Evolutionary conservation across 164 flowering plant genomes (phyloP).

Genomic region (Tetracentron sinense): DNA sequence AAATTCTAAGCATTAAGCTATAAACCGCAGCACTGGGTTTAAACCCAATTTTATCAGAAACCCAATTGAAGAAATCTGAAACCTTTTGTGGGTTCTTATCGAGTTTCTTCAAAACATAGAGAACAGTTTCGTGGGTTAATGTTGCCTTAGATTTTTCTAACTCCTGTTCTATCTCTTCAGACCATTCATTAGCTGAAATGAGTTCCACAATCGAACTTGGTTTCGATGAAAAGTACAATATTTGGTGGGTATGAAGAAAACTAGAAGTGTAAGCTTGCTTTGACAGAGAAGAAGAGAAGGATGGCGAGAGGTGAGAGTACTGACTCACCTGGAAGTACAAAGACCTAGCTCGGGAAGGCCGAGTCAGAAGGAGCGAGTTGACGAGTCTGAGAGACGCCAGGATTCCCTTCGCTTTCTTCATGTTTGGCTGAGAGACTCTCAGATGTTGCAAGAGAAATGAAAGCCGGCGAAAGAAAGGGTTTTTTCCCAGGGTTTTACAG

Average conservation of each 20-base stretch:
- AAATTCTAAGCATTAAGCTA: conserved; percentile 52
- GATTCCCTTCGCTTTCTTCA: conserved; percentile 45
- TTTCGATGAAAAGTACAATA: conserved; percentile 38
- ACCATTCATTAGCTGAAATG: conserved; percentile 45
- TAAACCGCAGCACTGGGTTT: conserved; percentile 47
- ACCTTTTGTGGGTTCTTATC: conserved; percentile 50
- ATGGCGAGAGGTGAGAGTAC: conserved; percentile 20
- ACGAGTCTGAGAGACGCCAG: conserved; percentile 34
- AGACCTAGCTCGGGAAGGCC: too few species aligned
- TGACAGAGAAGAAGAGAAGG: conserved; percentile 8
- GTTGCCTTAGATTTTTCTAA: conserved; percentile 25
- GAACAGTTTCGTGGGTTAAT: conserved; percentile 50
- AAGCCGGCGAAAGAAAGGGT: not conserved
- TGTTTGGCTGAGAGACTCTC: not conserved
- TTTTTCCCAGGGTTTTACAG: conserved; percentile 17
- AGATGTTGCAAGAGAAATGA: not conserved
- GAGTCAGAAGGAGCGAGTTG: conserved; percentile 31
- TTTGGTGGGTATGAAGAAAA: conserved; percentile 23
- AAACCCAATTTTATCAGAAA: conserved; percentile 34
- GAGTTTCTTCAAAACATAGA: conserved; percentile 61
- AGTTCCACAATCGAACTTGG: conserved; percentile 38
- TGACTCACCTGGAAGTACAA: conserved; percentile 42
- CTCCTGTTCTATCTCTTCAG: conserved; percentile 42
- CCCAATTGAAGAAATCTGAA: conserved; percentile 59
- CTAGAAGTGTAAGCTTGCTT: conserved; percentile 11